phyloP scores from a whole-genome alignment of 352 stramenopile genomes.

The Globisporangium cederbergense region DNA sequence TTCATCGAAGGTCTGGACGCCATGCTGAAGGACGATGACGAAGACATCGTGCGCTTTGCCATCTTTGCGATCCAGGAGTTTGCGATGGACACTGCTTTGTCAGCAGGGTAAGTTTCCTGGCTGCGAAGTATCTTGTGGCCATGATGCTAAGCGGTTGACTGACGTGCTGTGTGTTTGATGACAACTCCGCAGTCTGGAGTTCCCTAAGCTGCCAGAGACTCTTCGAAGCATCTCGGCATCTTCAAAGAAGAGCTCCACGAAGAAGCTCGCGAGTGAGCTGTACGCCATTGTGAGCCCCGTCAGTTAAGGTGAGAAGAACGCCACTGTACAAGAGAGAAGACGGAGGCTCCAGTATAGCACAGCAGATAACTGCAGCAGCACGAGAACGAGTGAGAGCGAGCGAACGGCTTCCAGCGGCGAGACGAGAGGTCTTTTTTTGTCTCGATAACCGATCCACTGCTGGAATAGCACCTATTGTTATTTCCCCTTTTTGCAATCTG shows the following conservation, averaged over 20 bases:
- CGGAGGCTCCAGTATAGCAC: conserved; percentile 2
- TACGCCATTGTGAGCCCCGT: conserved; percentile 56
- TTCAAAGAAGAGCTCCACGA: conserved; percentile 66
- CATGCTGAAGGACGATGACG: conserved; percentile 68
- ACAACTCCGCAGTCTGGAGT: conserved; percentile 25
- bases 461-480: conserved; percentile 11
- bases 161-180: conserved; percentile 19
- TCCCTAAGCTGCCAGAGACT: conserved; percentile 56
- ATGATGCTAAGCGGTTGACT: conserved; percentile 6
- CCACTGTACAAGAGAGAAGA: conserved; percentile 8
- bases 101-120: conserved; percentile 41
- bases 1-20: conserved; percentile 48
- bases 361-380: neutral
- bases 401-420: neutral
- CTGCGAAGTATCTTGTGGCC: conserved; percentile 10
- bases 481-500: neutral
- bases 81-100: conserved; percentile 39
- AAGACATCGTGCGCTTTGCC: conserved; percentile 73
- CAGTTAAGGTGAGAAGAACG: conserved; percentile 30
- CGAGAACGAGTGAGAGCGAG: neutral
- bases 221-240: conserved; percentile 50
- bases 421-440: neutral
- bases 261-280: conserved; percentile 65
- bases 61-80: conserved; percentile 76
- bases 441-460: neutral